Base-by-base conservation (phyloP, 192 early-diverging fungal genomes). In the Mortierella claussenii region DNA sequence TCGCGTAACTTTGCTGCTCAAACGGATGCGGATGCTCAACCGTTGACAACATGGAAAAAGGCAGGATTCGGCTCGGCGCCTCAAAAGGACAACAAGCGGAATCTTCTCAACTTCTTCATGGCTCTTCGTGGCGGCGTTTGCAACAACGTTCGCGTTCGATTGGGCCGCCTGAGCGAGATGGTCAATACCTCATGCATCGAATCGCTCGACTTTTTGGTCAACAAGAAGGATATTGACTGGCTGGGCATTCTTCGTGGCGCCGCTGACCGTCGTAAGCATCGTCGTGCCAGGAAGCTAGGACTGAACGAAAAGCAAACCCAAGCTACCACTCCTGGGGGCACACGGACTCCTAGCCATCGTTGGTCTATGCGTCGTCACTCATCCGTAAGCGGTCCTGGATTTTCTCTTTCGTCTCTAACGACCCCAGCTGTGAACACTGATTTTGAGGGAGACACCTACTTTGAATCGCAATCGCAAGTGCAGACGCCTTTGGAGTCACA, bases 51-150 rank as follows among this genome's bases (percentile, higher is more conserved):
- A 18, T 74, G 75, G 62, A 36, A 51, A 7, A 65, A 63, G 12
- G 44, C 68, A 6, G 51, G 61, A 0, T 58, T 81, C 17, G 69
- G 69, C 23, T 51, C 59, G 0, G 40, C 23, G 4, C 46, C 55
- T 2, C 63, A 80, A 13, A 65, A 79, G 27, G 81, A 81, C 32
- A 78, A 75, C 43, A 86, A 86, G 53, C 73, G 73, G 44, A 94
- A 92, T 53, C 81, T 95, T 10, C 68, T 95, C 26, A 93, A 93
- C 69, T 93, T 93, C 70, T 91, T 95, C 82, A 95, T 93, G 90
- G 89, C 86, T 43, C 70, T 95, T 43, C 86, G 91, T 23, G 80
- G 68, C 20, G 94, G 94, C 18, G 70, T 83, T 13, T 87, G 83
- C 49, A 87, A 86, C 27, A 87, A 86, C 52, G 88, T 90, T 0